A percentile compares a stretch with the other conserved stretches of the same genome.
phyloP scores from a whole-genome alignment of 2,329 filamentous ascomycete species.

The Pseudocercospora fuligena region DNA sequence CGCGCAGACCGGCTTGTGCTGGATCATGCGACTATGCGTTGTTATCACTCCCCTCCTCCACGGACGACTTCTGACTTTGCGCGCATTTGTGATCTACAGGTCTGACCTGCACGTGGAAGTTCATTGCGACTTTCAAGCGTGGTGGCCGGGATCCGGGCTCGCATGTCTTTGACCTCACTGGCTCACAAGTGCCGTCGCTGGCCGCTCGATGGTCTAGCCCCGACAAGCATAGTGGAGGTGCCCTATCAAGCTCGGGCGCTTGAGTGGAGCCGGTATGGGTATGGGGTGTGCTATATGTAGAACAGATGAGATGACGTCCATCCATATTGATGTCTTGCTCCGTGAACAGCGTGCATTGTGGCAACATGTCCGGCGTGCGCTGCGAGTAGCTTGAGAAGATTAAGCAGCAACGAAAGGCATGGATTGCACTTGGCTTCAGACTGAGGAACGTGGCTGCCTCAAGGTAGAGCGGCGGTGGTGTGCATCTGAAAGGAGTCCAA shows the following conservation, averaged over 20 bases:
- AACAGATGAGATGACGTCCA: neutral
- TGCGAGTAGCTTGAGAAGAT: no score
- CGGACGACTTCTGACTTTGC: neutral
- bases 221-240: neutral
- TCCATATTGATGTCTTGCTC: neutral
- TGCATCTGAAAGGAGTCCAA: no score
- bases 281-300: neutral
- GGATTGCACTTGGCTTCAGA: no score
- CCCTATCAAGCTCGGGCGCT: neutral
- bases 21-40: neutral
- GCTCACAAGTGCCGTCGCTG: neutral
- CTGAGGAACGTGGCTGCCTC: no score
- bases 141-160: neutral
- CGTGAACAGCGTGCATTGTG: neutral
- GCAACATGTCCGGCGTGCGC: no score
- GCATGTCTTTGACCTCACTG: neutral
- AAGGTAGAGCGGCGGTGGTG: no score
- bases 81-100: constrained; percentile 13
- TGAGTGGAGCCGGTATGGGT: constrained; percentile 4
- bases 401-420: neutral
- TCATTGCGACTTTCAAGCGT: constrained; percentile 7
- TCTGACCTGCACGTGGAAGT: constrained; percentile 11
- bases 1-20: neutral
- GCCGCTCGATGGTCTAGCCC: neutral
- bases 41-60: constrained; percentile 1